Evolutionary conservation across 208 protist species (phyloP), one percentile per base, ranked within the genome.

Genomic region (Sergeia podlipaevii): DNA sequence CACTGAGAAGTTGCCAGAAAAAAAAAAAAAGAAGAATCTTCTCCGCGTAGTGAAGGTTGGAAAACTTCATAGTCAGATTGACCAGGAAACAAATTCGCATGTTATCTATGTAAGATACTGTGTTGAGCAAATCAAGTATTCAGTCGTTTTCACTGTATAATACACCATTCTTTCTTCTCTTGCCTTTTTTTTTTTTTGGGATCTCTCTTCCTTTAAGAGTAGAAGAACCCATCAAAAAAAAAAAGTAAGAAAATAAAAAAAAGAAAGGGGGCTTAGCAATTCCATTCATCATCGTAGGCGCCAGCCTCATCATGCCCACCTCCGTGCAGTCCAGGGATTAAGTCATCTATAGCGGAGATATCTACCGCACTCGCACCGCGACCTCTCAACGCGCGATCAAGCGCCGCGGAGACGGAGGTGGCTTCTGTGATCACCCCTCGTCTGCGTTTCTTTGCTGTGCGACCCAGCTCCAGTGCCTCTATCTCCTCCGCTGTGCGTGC

Each of bases 401-500:
- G 67, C 27, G 89, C 81, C 4, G 77, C 59, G 4, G 74, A 51
- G 5, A 89, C 64, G 17, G 65, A 54, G 20, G 61, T 73, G 3
- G 72, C 67, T 29, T 74, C 53, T n/a, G 65, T 54, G 37, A 89
- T 80, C 20, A 69, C 26, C 4, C 45, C 60, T 15, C 69, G 70
- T 8, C 75, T 74, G 13, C 58, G 72, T 42, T 77, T 72, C 60
- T 89, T 91, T 32, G 53, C 41, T 15, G n/a, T 10, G 0, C 74
- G 67, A 5, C 48, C 50, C 48, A 79, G 70, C 45, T 88, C 80
- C 11, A 88, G 70, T 20, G 50, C 48, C 38, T 66, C 50, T 41
- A 95, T 85, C 41, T 91, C 88, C 32, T 89, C 81, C 55, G 53
- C 44, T 11, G 80, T 88, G 29, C 82, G 70, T 7, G 88, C 73